Evolutionary conservation across 139 green algal genomes (phyloP), one percentile per base, ranked within the genome.

Genomic region (Picochlorum sp.): DNA sequence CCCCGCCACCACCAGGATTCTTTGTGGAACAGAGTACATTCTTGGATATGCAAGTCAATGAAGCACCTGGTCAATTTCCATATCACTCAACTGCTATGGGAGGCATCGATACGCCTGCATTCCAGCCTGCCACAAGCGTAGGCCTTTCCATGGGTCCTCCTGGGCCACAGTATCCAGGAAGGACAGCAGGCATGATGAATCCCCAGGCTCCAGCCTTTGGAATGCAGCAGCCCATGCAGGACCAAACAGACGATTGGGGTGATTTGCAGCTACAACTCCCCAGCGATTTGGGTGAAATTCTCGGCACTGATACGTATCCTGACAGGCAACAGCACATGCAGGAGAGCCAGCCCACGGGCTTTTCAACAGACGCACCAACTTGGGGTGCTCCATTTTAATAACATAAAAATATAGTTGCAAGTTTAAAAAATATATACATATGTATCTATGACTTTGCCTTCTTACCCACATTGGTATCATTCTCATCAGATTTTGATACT

Each of bases 181-280:
- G 18, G 5, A 20, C 47, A 20, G 9, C 6, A 2, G 47, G 47
- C 47, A 54, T 54, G 47, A 54, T 54, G 47, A 54, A 21, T 54
- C 47, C 47, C 6, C 47, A 54, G n/a, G 30, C 56, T 21, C n/a
- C n/a, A 9, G 28, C 26, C 44, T 24, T 58, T 66, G 34, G 47
- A 24, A 3, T 49, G 45, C n/a, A 38, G 57, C 18, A 60, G 21
- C 34, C 6, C 23, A 8, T 30, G 20, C 13, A 54, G 4, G 47
- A 54, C 6, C 47, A 54, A 54, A 6, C 18, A 26, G 69, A 75
- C 8, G 69, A 75, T 31, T 75, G 69, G 69, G 28, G 47, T 4
- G 69, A 75, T 18, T 51, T 75, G 15, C 62, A 71, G 52, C 62
- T 70, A 30, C 69, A 69, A 63, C 44, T 75, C 31, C 69, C 69